Percentiles rank a stretch among this genome's conserved stretches.
These are phyloP conservation scores for Fomitopsis schrenkii DNA, from an alignment of 1,284 basidiomycete species.

Conservation along the genomic window DNA sequence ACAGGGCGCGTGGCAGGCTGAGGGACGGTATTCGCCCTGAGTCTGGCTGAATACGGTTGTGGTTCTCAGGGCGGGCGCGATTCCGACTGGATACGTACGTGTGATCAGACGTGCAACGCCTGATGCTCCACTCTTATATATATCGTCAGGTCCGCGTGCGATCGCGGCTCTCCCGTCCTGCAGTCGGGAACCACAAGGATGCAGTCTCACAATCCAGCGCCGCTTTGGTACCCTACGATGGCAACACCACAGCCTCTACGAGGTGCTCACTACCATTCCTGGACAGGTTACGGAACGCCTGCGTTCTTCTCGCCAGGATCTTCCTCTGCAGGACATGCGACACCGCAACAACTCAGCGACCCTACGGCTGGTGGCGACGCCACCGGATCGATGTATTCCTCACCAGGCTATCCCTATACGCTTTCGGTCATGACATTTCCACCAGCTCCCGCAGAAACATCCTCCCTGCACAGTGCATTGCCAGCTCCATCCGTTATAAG, in stretches of 20 bases:
- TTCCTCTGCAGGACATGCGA: slow-evolving; percentile 14
- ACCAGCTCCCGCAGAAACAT: slow-evolving; percentile 10
- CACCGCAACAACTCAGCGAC: slow-evolving; percentile 9
- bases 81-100: not conserved
- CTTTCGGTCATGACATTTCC: slow-evolving; percentile 8
- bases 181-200: slow-evolving; percentile 9
- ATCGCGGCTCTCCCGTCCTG: not conserved
- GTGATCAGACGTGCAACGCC: not conserved
- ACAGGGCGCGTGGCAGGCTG: not conserved
- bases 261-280: slow-evolving; percentile 3
- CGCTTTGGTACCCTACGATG: slow-evolving; percentile 3
- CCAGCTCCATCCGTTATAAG: slow-evolving; percentile 3
- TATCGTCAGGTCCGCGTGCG: slow-evolving; percentile 5
- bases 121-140: slow-evolving; percentile 5
- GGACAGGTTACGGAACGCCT: slow-evolving; percentile 18
- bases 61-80: not conserved
- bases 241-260: slow-evolving; percentile 11
- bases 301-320: slow-evolving; percentile 23
- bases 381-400: slow-evolving; percentile 13
- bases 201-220: slow-evolving; percentile 10
- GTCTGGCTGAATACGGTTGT: not conserved
- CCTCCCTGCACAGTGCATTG: slow-evolving; percentile 10
- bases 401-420: slow-evolving; percentile 18
- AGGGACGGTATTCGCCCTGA: not conserved
- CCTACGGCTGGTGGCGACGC: slow-evolving; percentile 14